Percentiles rank a stretch among this genome's conserved stretches.
Conservation (phyloP, 2,329 filamentous ascomycete genomes). For the Ascochyta viciae-villosae region DNA sequence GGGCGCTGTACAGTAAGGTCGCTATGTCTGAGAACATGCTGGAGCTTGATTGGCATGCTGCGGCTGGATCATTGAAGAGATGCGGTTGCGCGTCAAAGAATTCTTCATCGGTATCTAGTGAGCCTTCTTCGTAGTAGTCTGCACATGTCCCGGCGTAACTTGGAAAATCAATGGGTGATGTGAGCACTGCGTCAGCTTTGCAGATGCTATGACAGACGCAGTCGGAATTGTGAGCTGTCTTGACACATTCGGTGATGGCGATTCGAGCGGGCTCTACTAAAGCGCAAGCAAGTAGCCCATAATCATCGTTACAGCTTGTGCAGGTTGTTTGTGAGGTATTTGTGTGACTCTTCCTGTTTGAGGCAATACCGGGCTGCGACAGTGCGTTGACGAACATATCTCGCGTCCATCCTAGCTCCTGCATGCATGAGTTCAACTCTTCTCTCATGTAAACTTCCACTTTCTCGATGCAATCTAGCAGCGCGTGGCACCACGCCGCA, state of each 20-base stretch:
- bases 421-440: conserved; percentile 2
- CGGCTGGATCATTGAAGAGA: background rate
- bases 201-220: conserved; percentile 5
- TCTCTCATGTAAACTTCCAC: conserved; percentile 9
- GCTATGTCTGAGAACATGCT: conserved; percentile 16
- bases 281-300: background rate
- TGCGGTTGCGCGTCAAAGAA: conserved; percentile 15
- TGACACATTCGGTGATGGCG: conserved; percentile 18
- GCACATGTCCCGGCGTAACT: background rate
- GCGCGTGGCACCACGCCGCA: conserved; percentile 20
- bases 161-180: background rate
- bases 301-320: conserved; percentile 10
- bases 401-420: conserved; percentile 6
- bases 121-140: background rate
- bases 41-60: background rate
- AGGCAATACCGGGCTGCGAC: too few species aligned
- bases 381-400: background rate
- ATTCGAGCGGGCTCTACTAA: conserved; percentile 19
- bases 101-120: background rate
- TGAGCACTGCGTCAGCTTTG: background rate
- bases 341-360: too few species aligned
- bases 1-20: conserved; percentile 17
- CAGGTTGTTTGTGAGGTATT: background rate
- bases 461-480: conserved; percentile 16
- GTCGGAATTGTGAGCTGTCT: conserved; percentile 7